Conservation (phyloP, 108 stramenopile genomes). For the Schizochytrium sp. region DNA sequence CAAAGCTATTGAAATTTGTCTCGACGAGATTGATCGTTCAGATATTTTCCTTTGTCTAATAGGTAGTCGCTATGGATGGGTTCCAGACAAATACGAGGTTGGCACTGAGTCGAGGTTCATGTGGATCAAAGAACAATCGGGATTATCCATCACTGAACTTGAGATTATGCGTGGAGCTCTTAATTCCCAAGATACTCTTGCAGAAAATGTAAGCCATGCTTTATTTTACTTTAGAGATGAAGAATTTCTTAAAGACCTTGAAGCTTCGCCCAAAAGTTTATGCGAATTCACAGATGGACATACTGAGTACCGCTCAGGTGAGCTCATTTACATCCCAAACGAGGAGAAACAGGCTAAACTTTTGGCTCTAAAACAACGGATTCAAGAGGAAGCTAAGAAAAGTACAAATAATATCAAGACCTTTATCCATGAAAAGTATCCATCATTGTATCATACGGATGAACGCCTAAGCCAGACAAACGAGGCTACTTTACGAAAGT, state of each 20-base stretch:
- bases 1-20: constrained; percentile 11
- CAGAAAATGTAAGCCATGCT: constrained; percentile 1
- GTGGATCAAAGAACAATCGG: constrained; percentile 17
- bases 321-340: constrained; percentile 40
- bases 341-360: constrained; percentile 47
- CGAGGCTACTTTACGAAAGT: neutral
- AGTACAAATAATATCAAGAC: neutral
- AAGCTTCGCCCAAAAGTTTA: neutral
- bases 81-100: constrained; percentile 29
- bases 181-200: constrained; percentile 42
- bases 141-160: constrained; percentile 40
- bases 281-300: constrained; percentile 55
- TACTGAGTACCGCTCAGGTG: neutral
- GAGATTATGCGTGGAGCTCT: constrained; percentile 51
- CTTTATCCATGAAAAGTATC: constrained; percentile 14
- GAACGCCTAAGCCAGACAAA: constrained; percentile 18
- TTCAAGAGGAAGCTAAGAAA: neutral
- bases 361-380: neutral
- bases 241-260: constrained; percentile 20
- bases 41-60: constrained; percentile 43
- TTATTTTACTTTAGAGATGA: constrained; percentile 55
- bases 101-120: constrained; percentile 18
- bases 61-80: constrained; percentile 47
- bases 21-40: constrained; percentile 38
- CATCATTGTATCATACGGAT: constrained; percentile 13